These are phyloP conservation scores for Pelargonium cotyledonis DNA, from an alignment of 441 rosid genomes.

Conservation along the genomic window DNA sequence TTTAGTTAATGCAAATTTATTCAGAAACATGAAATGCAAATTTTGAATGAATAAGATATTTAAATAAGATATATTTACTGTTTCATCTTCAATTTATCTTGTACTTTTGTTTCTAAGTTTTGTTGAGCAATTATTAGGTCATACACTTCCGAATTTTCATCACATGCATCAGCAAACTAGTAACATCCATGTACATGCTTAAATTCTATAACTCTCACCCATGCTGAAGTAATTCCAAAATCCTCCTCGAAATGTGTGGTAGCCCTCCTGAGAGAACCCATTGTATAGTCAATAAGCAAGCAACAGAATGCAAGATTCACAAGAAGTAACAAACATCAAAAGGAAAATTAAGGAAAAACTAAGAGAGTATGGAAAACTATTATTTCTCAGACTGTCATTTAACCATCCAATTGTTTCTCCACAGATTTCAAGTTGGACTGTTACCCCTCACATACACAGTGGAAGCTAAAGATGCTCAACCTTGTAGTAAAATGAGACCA, in stretches of 20 bases:
- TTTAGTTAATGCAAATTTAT: too few relatives aligned
- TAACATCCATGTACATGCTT: neutral
- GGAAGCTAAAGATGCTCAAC: neutral
- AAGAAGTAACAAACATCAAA: constrained; percentile 3
- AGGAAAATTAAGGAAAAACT: constrained; percentile 2
- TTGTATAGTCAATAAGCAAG: constrained; percentile 9
- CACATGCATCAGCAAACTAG: neutral
- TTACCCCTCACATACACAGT: neutral
- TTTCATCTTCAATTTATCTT: neutral
- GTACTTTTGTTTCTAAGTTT: neutral
- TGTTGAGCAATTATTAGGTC: too few relatives aligned
- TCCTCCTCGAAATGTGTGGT: constrained; percentile 48
- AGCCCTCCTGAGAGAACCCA: constrained; percentile 30
- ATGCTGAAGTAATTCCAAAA: constrained; percentile 57
- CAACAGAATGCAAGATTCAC: constrained; percentile 7
- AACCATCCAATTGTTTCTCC: neutral
- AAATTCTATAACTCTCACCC: constrained; percentile 31
- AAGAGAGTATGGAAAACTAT: constrained; percentile 4
- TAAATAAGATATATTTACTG: too few relatives aligned
- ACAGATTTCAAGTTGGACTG: neutral
- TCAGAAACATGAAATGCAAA: too few relatives aligned
- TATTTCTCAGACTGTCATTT: constrained; percentile 11
- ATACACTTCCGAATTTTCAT: neutral
- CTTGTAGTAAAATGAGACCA: neutral
- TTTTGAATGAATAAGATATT: too few relatives aligned